Percentiles rank a stretch among this genome's conserved stretches.
Conservation (phyloP, 169 alveolate species). For the Plasmodium reichenowi region DNA sequence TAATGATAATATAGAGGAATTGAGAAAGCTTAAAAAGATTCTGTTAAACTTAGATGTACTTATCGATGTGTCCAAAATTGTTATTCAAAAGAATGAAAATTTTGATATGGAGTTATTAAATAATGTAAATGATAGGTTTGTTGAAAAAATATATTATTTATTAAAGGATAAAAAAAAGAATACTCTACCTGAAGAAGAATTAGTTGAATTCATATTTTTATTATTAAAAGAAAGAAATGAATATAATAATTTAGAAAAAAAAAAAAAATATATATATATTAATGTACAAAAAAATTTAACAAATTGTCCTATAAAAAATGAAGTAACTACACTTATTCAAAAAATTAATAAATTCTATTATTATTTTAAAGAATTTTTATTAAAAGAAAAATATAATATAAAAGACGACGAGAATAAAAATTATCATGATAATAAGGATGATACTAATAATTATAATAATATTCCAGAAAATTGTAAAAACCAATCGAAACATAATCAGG, state of each 20-base stretch:
- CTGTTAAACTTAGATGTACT: slow-evolving; percentile 34
- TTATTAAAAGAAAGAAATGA: slow-evolving; percentile 35
- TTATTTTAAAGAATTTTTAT: slow-evolving; percentile 34
- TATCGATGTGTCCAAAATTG: slow-evolving; percentile 35
- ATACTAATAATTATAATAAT: no score
- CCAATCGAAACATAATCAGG: no score
- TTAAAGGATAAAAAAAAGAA: slow-evolving; percentile 18
- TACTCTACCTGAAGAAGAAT: slow-evolving; percentile 55
- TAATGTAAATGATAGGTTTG: slow-evolving; percentile 60
- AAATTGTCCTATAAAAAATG: slow-evolving; percentile 39
- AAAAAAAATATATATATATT: background rate
- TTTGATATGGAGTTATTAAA: slow-evolving; percentile 45
- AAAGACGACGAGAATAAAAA: no score
- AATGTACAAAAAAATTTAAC: background rate
- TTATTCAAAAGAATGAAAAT: slow-evolving; percentile 16
- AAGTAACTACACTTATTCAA: slow-evolving; percentile 31
- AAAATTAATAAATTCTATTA: slow-evolving; percentile 60
- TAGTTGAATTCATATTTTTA: slow-evolving; percentile 38
- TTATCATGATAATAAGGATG: no score
- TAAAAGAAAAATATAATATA: background rate
- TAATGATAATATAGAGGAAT: background rate
- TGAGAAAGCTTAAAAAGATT: slow-evolving; percentile 22
- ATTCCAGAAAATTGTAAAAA: no score
- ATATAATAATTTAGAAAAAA: slow-evolving; percentile 4
- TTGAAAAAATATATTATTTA: slow-evolving; percentile 37